Percentiles rank a stretch among this genome's conserved stretches.
Evolutionary conservation across 2,329 filamentous ascomycete species (phyloP).

Genomic region (Monilinia fructicola): DNA sequence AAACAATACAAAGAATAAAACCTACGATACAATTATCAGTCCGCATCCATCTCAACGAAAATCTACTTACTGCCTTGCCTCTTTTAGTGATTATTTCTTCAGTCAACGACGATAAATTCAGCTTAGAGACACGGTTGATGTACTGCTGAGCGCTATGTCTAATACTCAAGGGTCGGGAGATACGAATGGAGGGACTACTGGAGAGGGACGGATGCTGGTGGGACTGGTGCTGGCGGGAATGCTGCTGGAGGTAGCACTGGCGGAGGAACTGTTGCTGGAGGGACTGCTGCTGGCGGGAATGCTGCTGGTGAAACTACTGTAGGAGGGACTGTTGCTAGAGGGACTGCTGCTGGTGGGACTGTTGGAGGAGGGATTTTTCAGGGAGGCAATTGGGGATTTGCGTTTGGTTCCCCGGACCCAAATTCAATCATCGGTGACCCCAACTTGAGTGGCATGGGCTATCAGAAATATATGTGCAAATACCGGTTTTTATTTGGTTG

Average conservation of each 20-base stretch:
- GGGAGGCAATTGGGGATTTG: no score
- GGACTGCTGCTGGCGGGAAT: no score
- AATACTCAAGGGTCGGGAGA: background rate
- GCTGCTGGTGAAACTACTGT: no score
- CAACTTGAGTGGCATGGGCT: conserved; percentile 26
- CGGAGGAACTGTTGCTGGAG: no score
- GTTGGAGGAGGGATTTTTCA: no score
- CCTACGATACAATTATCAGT: background rate
- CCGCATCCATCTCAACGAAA: background rate
- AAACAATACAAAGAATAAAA: background rate
- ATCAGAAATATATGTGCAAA: conserved; percentile 56
- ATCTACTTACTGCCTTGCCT: background rate
- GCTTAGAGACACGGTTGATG: background rate
- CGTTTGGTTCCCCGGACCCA: no score
- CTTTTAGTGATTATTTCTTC: background rate
- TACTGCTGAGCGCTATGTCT: background rate
- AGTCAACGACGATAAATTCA: background rate
- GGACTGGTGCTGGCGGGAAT: no score
- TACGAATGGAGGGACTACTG: background rate
- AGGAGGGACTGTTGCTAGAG: no score
- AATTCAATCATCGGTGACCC: no score
- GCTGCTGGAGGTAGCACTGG: no score
- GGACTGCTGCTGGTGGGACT: no score
- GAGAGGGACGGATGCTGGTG: no score
- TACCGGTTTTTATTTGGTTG: conserved; percentile 54